Evolutionary conservation across 2,329 filamentous ascomycete species (phyloP).

Genomic region (Fusarium papillatum): DNA sequence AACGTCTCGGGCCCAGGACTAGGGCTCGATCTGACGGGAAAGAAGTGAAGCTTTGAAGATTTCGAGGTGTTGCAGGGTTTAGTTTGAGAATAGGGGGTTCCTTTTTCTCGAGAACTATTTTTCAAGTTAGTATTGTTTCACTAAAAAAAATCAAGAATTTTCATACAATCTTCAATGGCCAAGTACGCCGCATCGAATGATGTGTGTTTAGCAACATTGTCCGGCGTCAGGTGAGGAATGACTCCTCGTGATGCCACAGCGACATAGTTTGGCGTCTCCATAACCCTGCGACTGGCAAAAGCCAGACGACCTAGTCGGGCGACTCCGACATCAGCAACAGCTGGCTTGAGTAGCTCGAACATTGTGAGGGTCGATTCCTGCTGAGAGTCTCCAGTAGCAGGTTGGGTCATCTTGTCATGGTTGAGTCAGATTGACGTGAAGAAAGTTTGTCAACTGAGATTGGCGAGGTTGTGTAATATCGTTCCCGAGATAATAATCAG

Average conservation of each 20-base stretch:
- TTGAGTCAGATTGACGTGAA: slow-evolving; percentile 1
- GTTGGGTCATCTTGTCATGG: slow-evolving; percentile 47
- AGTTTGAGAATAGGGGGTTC: slow-evolving; percentile 64
- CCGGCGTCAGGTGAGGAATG: slow-evolving; percentile 90
- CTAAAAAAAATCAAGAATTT: not conserved
- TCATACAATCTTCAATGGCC: slow-evolving; percentile 92
- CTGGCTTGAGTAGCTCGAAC: slow-evolving; percentile 63
- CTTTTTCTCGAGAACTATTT: slow-evolving; percentile 68
- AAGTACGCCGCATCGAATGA: slow-evolving; percentile 80
- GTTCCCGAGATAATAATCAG: not conserved
- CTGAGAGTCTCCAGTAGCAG: slow-evolving; percentile 32
- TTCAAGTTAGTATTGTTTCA: slow-evolving; percentile 8
- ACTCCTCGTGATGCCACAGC: slow-evolving; percentile 85
- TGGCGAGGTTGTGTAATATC: not conserved
- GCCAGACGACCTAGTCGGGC: slow-evolving; percentile 78
- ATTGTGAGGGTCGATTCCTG: slow-evolving; percentile 41
- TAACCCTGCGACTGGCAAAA: slow-evolving; percentile 70
- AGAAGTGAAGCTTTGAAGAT: slow-evolving; percentile 83
- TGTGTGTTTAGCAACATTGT: slow-evolving; percentile 78
- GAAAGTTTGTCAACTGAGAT: not conserved
- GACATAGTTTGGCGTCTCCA: slow-evolving; percentile 88
- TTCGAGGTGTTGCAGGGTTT: slow-evolving; percentile 59
- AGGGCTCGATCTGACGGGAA: slow-evolving; percentile 75
- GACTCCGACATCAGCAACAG: slow-evolving; percentile 54
- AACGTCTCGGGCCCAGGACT: slow-evolving; percentile 82